Conservation (phyloP, 495 filamentous ascomycete genomes). For the Penicillium macrosclerotiorum region DNA sequence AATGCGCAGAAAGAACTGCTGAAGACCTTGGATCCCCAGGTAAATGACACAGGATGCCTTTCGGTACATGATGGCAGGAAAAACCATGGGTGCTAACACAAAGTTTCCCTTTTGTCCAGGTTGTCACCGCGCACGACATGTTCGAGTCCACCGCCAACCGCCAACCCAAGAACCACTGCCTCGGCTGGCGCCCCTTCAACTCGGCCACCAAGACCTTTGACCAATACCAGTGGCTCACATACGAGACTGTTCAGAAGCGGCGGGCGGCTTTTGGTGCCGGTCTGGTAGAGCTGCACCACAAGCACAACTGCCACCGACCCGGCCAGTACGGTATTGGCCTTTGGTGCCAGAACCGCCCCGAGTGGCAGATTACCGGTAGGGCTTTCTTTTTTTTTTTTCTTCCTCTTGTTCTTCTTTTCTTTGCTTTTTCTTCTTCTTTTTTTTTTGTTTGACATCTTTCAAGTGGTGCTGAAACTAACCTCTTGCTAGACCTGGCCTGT, state of each 20-base stretch:
- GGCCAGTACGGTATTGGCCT: conserved; percentile 83
- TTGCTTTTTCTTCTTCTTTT: not conserved
- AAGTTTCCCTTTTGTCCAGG: conserved; percentile 33
- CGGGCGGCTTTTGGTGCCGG: conserved; percentile 85
- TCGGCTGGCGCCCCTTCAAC: conserved; percentile 83
- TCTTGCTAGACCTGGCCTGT: conserved; percentile 73
- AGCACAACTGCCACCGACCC: conserved; percentile 54
- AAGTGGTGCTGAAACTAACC: conserved; percentile 1
- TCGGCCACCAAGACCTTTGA: conserved; percentile 71
- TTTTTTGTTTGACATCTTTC: not conserved
- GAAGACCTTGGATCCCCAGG: conserved; percentile 69
- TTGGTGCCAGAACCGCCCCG: conserved; percentile 94
- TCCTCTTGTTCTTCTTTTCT: not conserved
- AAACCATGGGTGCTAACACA: not conserved
- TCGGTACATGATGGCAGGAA: not conserved
- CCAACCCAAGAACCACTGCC: conserved; percentile 60
- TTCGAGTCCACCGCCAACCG: conserved; percentile 70
- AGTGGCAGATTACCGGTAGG: conserved; percentile 92
- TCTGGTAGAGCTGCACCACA: conserved; percentile 76
- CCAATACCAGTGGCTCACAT: conserved; percentile 79
- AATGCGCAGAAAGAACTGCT: conserved; percentile 68
- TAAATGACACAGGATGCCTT: conserved; percentile 24
- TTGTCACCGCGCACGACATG: conserved; percentile 73
- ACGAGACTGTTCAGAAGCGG: conserved; percentile 73
- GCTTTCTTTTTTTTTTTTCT: not conserved